phyloP scores from a whole-genome alignment of 345 rosid species.

The Diplotaxis tenuifolia region DNA sequence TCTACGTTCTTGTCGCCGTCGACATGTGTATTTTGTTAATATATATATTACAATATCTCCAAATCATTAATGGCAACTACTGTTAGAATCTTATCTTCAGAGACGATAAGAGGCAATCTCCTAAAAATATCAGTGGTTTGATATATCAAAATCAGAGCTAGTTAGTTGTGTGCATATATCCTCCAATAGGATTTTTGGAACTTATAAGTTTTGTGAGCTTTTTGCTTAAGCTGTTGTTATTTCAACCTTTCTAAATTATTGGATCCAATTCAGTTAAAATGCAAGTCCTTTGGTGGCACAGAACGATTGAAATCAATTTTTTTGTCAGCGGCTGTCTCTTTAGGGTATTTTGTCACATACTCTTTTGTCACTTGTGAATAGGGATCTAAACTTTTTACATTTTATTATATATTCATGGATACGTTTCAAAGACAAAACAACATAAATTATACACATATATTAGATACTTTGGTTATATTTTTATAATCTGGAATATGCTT shows the following conservation, averaged over 20 bases:
- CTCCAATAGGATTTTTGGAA: neutral
- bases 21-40: neutral
- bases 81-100: neutral
- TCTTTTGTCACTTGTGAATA: neutral
- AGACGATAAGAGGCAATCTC: neutral
- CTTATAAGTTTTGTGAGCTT: neutral
- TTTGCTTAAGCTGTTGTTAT: neutral
- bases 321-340: neutral
- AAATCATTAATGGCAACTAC: neutral
- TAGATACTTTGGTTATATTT: neutral
- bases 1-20: neutral
- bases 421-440: neutral
- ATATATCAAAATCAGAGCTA: neutral
- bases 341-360: neutral
- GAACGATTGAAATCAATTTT: neutral
- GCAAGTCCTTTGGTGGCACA: neutral
- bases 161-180: neutral
- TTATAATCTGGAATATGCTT: neutral
- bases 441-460: neutral
- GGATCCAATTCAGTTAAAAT: neutral
- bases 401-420: neutral
- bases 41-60: neutral
- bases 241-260: neutral
- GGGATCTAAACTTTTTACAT: neutral
- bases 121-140: neutral